Evolutionary conservation across 306 rosid genomes (phyloP), one percentile per base, ranked within the genome.

Genomic region (Quercus ilex): DNA sequence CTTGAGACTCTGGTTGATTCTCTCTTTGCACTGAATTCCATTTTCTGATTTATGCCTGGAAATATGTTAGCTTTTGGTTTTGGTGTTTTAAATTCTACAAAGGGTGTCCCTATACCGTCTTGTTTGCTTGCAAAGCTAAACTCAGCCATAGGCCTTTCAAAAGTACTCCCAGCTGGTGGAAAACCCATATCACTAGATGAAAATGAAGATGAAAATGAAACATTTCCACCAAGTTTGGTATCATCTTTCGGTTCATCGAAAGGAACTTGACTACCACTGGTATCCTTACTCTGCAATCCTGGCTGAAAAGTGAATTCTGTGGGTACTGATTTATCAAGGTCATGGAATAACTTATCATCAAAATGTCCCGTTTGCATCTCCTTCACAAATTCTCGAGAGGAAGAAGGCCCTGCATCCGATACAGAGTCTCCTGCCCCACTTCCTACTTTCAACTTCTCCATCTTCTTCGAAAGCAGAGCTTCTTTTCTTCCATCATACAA

Each of bases 71-170:
- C 18, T 38, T 75, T 85, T 20, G 84, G 74, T 35, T 74, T 79
- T 21, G 89, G 86, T 13, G 96, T 84, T 86, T 89, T 89, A 76
- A 90, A 91, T 83, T 88, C 95, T 28, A 86, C 85, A 81, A 83
- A 83, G 68, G 95, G 74, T 46, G 79, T 70, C 5, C 82, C 85
- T 15, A 78, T 55, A 75, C 57, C 49, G 57, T 82, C 89, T 55
- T 83, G 88, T 76, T 87, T 91, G 67, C 90, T 86, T 4, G 78
- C 81, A 77, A 87, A 90, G 69, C 74, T 80, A 87, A 90, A 87
- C 58, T 74, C 87, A 60, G 81, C 87, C 64, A 71, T 75, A 31
- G 64, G 74, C 69, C 67, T 72, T 80, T 81, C 89, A 81, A 74
- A 81, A 65, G 69, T 62, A 81, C 65, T 81, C 58, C 78, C 94